phyloP scores from a whole-genome alignment of 1,284 basidiomycete genomes.

The Phaffia rhodozyma region DNA sequence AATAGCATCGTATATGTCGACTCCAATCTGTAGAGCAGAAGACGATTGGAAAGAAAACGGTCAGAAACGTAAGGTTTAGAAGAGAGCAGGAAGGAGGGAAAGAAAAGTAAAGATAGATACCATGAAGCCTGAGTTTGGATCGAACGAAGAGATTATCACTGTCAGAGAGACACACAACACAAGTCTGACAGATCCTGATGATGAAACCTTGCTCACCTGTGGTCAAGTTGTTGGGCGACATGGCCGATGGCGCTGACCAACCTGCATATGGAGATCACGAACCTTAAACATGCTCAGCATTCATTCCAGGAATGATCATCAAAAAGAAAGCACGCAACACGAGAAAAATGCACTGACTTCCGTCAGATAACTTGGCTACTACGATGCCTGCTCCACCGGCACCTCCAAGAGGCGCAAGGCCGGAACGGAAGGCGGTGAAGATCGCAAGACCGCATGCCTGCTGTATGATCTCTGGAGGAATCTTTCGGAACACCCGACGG shows the following conservation, averaged over 20 bases:
- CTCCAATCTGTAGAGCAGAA: slow-evolving; percentile 33
- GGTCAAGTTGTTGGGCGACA: slow-evolving; percentile 41
- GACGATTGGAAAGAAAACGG: background rate
- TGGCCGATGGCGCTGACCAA: slow-evolving; percentile 42
- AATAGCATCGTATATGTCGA: slow-evolving; percentile 40
- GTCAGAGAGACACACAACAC: background rate
- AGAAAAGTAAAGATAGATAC: too few relatives aligned
- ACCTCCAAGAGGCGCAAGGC: slow-evolving; percentile 43
- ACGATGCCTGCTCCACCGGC: slow-evolving; percentile 41
- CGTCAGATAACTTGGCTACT: slow-evolving; percentile 36
- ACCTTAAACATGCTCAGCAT: background rate
- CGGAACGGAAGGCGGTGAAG: slow-evolving; percentile 40
- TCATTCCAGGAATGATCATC: background rate
- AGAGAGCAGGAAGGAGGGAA: too few relatives aligned
- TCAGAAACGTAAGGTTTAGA: too few relatives aligned
- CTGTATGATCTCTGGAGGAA: slow-evolving; percentile 40
- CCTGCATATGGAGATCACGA: slow-evolving; percentile 22
- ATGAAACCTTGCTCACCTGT: slow-evolving; percentile 25
- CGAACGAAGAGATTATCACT: background rate
- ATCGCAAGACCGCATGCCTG: slow-evolving; percentile 39
- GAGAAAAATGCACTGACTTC: slow-evolving; percentile 28
- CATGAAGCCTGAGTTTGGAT: too few relatives aligned
- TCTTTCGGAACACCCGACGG: slow-evolving; percentile 40
- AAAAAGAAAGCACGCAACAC: background rate
- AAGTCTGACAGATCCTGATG: background rate